Base-by-base conservation (phyloP, 768 basidiomycete genomes). In the Cystofilobasidium capitatum region DNA sequence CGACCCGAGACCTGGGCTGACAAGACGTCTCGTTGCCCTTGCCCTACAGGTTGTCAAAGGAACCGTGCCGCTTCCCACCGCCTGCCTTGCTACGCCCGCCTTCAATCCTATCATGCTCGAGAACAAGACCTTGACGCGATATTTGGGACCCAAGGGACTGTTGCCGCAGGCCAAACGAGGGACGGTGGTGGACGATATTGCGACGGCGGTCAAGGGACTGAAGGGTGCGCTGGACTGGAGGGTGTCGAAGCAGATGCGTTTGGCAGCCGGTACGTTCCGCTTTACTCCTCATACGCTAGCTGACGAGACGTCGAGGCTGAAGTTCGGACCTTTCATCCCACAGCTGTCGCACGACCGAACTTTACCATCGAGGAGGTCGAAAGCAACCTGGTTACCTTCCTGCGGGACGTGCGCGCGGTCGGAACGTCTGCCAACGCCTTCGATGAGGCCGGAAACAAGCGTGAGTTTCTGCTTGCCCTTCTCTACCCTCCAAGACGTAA, bases 111-210 rank as follows among this genome's bases (percentile, higher is more conserved):
- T 98, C 70, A 86, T 87, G 16, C 85, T 70, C 14, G 72, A 88
- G 6, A 37, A 49, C 3, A 44, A 45, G 9, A 24, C 1, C 7
- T 82, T 98, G 2, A 92, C 85, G 76, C 79, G 89, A 79, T 78
- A 87, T 77, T 80, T 88, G 78, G 78, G 94, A 72, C 93, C 91
- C 47, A 84, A 89, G 62, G 94, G 94, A 65, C 79, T 98, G 54
- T 96, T 99, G 93, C 96, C 96, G 14, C 88, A 89, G 9, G 89
- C 88, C 70, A 86, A 92, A 76, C 83, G 92, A 66, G 96, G 96
- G 6, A 93, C 93, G 0, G 94, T 98, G 24, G 89, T 90, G 1
- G 88, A 91, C 59, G 90, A 97, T 69, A 81, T 97, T 47, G 86
- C 82, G 17, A 85, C 85, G 16, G 93, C 88, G 71, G 85, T 99